phyloP scores from a whole-genome alignment of 768 basidiomycete species.

The Rhodocollybia butyracea region DNA sequence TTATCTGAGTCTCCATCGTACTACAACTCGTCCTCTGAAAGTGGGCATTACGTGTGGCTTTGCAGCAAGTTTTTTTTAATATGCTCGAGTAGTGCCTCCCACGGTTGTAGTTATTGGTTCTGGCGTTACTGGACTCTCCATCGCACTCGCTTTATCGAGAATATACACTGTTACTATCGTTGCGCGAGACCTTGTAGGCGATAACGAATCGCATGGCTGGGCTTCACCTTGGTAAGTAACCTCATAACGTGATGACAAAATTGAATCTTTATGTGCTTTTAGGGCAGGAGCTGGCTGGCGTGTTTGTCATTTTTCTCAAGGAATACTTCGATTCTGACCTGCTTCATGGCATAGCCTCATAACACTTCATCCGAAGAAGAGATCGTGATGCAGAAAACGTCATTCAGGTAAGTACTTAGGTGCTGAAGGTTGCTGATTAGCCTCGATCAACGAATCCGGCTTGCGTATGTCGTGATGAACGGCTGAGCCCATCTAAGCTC shows the following conservation, averaged over 20 bases:
- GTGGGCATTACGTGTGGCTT: no score
- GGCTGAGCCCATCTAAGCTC: no score
- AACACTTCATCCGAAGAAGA: background rate
- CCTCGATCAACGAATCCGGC: no score
- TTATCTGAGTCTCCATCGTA: no score
- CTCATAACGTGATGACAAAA: background rate
- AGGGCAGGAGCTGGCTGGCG: constrained; percentile 8
- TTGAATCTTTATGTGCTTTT: background rate
- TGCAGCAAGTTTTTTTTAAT: background rate
- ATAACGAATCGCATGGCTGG: constrained; percentile 7
- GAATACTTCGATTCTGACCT: no score
- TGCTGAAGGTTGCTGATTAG: no score
- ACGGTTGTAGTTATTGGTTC: background rate
- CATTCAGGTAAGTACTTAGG: no score
- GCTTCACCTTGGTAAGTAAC: constrained; percentile 7
- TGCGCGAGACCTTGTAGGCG: constrained; percentile 6
- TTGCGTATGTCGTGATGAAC: no score
- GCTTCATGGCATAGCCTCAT: background rate
- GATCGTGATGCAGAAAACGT: constrained; percentile 4
- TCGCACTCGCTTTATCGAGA: constrained; percentile 8
- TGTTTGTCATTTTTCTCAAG: background rate
- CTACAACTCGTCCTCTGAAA: no score
- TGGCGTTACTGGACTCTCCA: constrained; percentile 3
- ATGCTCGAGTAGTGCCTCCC: constrained; percentile 1
- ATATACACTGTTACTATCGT: constrained; percentile 6